These are phyloP conservation scores for Monosporascus sp. DNA, from an alignment of 2,329 filamentous ascomycete species.

Conservation along the genomic window DNA sequence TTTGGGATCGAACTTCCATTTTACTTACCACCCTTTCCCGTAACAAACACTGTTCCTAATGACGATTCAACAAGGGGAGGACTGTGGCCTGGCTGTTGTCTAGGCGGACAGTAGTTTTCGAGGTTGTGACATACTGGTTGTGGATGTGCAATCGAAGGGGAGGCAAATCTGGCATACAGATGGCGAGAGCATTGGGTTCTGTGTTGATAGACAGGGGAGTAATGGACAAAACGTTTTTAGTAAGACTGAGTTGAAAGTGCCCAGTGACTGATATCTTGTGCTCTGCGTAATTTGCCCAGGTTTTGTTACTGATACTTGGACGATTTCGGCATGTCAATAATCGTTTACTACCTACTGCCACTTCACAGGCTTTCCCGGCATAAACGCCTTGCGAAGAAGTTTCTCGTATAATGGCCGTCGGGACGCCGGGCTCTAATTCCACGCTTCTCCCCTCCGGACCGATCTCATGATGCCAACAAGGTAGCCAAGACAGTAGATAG, in stretches of 20 bases:
- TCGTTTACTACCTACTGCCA: too few species aligned
- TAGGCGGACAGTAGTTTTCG: neutral
- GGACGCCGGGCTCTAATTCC: too few species aligned
- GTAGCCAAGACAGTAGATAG: too few species aligned
- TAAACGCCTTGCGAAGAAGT: too few species aligned
- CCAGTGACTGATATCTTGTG: neutral
- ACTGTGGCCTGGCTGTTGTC: neutral
- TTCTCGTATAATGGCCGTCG: too few species aligned
- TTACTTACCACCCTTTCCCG: slow-evolving; percentile 20
- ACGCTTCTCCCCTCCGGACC: too few species aligned
- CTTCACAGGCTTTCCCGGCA: too few species aligned
- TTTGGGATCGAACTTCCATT: slow-evolving; percentile 24
- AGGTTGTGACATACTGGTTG: neutral
- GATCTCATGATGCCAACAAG: too few species aligned
- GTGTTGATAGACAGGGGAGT: neutral
- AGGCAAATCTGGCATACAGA: neutral
- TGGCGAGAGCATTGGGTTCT: neutral
- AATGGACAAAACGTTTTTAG: neutral
- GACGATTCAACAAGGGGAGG: neutral
- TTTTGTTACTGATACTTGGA: too few species aligned
- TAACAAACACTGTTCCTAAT: slow-evolving; percentile 6
- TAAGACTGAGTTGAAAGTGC: neutral
- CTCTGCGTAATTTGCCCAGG: too few species aligned
- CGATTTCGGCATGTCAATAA: too few species aligned
- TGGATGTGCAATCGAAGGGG: neutral